These are phyloP conservation scores for Chrysophaeum taylorii DNA, from an alignment of 352 stramenopile genomes.

Conservation along the genomic window DNA sequence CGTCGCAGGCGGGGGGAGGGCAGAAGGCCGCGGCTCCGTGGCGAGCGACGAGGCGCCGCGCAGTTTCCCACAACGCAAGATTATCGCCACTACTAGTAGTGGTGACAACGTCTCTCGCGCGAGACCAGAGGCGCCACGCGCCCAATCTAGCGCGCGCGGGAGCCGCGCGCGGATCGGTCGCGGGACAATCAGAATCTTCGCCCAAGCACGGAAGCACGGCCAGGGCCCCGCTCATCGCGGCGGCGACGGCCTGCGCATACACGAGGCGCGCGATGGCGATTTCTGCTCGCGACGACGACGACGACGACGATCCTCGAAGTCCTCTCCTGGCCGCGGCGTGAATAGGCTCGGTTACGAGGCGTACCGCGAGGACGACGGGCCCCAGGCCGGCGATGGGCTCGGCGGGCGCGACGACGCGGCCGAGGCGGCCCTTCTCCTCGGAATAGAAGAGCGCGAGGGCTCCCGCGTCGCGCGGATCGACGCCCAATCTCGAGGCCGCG, in stretches of 20 bases:
- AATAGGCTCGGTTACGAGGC: background rate
- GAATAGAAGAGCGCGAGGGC: background rate
- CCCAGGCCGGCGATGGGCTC: background rate
- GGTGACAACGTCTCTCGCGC: background rate
- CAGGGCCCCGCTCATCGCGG: slow-evolving; percentile 29
- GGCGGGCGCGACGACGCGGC: background rate
- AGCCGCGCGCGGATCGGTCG: background rate
- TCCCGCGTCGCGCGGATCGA: background rate
- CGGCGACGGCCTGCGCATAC: slow-evolving; percentile 18
- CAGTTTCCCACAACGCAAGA: too few relatives aligned
- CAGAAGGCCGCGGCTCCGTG: background rate
- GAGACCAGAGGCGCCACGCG: background rate
- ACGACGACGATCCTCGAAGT: background rate
- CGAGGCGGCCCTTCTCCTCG: background rate
- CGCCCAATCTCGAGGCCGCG: background rate
- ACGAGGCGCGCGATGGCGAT: background rate
- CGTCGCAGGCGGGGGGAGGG: background rate
- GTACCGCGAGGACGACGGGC: background rate
- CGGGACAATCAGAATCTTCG: slow-evolving; percentile 37
- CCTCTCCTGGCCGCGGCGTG: background rate
- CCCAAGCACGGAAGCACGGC: slow-evolving; percentile 29
- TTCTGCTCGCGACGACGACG: background rate
- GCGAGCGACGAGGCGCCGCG: background rate
- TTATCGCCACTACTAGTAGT: too few relatives aligned
- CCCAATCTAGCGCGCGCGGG: background rate